Conservation (phyloP, 768 basidiomycete genomes). For the Sporobolomyces roseus region DNA sequence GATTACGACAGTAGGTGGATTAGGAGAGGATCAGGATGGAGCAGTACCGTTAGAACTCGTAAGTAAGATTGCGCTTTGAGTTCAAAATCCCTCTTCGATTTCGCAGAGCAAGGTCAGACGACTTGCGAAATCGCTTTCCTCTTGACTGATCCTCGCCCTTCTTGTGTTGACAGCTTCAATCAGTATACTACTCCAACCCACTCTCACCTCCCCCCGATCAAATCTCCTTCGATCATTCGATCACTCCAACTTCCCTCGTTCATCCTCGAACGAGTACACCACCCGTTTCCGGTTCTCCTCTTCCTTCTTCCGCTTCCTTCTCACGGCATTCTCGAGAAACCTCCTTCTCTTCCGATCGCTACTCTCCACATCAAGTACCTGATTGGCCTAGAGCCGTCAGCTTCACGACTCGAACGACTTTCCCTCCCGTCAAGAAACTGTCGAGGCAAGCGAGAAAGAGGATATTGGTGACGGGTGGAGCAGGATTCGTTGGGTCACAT, state of each 20-base stretch:
- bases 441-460: slow-evolving; percentile 74
- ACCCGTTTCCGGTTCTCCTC: slow-evolving; percentile 57
- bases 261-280: neutral
- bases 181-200: slow-evolving; percentile 29
- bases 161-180: slow-evolving; percentile 35
- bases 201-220: slow-evolving; percentile 41
- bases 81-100: too few species aligned
- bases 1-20: slow-evolving; percentile 72
- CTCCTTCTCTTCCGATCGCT: slow-evolving; percentile 82
- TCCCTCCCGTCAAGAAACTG: slow-evolving; percentile 86
- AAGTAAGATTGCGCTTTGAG: neutral
- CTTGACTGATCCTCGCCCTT: neutral
- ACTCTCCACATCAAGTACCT: slow-evolving; percentile 47
- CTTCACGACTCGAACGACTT: slow-evolving; percentile 86
- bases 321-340: slow-evolving; percentile 56
- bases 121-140: slow-evolving; percentile 45
- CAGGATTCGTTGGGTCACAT: slow-evolving; percentile 98
- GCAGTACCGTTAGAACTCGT: slow-evolving; percentile 82
- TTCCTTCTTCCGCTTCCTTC: slow-evolving; percentile 11
- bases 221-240: slow-evolving; percentile 50
- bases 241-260: slow-evolving; percentile 35
- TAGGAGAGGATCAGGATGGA: slow-evolving; percentile 51
- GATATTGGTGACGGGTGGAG: slow-evolving; percentile 90
- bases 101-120: slow-evolving; percentile 20
- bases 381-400: slow-evolving; percentile 48